Percentiles rank a stretch among this genome's conserved stretches.
Evolutionary conservation across 306 rosid species (phyloP).

Genomic region (Cicer pinnatifidum): DNA sequence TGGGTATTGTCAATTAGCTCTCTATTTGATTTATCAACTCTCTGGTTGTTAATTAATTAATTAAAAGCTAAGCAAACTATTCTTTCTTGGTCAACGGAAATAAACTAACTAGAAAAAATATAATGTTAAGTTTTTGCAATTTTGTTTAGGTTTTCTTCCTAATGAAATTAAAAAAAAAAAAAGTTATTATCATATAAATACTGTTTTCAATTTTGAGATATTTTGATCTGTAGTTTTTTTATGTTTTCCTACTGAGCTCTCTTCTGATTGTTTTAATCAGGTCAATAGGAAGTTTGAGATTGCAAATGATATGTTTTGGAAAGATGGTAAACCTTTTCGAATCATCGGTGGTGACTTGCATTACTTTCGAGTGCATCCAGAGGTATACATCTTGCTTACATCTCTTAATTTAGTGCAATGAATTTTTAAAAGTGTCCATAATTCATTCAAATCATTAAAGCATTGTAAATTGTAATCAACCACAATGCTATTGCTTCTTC

Average conservation of each 20-base stretch:
- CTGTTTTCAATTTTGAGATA: slow-evolving; percentile 21
- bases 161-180: not conserved
- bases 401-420: slow-evolving; percentile 30
- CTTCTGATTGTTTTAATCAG: slow-evolving; percentile 47
- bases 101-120: not conserved
- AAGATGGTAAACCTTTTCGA: slow-evolving; percentile 77
- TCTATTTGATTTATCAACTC: not conserved
- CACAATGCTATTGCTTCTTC: slow-evolving; percentile 9
- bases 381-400: slow-evolving; percentile 55
- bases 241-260: slow-evolving; percentile 18
- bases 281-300: slow-evolving; percentile 68
- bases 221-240: not conserved
- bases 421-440: slow-evolving; percentile 20
- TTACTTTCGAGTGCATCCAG: slow-evolving; percentile 88
- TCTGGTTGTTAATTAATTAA: not conserved
- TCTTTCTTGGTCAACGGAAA: slow-evolving; percentile 3
- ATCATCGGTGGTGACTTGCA: slow-evolving; percentile 96
- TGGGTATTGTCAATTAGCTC: slow-evolving; percentile 19
- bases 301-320: slow-evolving; percentile 77
- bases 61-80: not conserved
- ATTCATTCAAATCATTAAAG: not conserved
- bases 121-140: not conserved
- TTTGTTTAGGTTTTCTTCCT: slow-evolving; percentile 9
- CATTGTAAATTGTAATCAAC: not conserved
- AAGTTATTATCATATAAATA: not conserved